Evolutionary conservation across 805 yeast genomes (phyloP).

Genomic region (Kodamaea fukazawae): DNA sequence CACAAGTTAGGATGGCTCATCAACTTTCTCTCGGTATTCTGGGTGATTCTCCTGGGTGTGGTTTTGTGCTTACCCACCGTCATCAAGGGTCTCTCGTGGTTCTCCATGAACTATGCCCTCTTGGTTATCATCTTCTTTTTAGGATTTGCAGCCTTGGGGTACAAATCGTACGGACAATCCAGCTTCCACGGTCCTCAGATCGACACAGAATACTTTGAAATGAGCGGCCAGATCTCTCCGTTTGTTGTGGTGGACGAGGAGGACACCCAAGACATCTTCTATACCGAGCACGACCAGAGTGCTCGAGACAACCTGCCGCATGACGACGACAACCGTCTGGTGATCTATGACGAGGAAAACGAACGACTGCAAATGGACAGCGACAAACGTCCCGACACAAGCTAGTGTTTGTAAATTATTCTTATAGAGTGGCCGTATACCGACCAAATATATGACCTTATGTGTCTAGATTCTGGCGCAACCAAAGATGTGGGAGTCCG

Average conservation of each 20-base stretch:
- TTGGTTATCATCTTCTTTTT: slow-evolving; percentile 53
- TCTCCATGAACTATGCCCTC: slow-evolving; percentile 61
- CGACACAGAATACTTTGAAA: slow-evolving; percentile 43
- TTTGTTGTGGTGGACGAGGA: background rate
- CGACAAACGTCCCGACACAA: too few species aligned
- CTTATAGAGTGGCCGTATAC: too few species aligned
- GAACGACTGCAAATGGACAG: too few species aligned
- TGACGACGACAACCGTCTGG: too few species aligned
- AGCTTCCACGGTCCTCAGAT: slow-evolving; percentile 64
- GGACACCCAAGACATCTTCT: background rate
- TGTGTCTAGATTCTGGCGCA: too few species aligned
- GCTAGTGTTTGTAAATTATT: too few species aligned
- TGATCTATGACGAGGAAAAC: too few species aligned
- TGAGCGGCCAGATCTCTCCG: slow-evolving; percentile 16
- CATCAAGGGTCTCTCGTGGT: slow-evolving; percentile 39
- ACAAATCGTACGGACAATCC: slow-evolving; percentile 57
- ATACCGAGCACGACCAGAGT: too few species aligned
- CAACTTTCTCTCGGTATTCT: slow-evolving; percentile 55
- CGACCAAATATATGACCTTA: too few species aligned
- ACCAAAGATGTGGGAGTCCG: too few species aligned
- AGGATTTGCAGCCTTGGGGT: slow-evolving; percentile 48
- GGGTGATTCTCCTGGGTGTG: slow-evolving; percentile 58
- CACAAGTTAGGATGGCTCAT: slow-evolving; percentile 62
- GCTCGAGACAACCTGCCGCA: too few species aligned
- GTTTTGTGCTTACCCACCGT: slow-evolving; percentile 72